phyloP scores from a whole-genome alignment of 257 asterid species.

The Solanum etuberosum region DNA sequence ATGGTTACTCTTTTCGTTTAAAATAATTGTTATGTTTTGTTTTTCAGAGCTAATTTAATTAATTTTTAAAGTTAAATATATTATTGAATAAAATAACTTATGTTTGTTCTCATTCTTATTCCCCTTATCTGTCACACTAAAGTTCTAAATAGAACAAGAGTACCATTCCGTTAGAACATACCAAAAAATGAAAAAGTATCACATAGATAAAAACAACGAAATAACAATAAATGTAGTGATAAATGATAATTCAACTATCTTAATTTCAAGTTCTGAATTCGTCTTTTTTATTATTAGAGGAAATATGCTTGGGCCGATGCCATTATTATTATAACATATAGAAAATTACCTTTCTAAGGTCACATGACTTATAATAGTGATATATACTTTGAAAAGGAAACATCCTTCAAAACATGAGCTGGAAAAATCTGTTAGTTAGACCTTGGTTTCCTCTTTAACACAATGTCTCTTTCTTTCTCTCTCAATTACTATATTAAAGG shows the following conservation, averaged over 20 bases:
- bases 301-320: background rate
- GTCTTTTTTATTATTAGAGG: background rate
- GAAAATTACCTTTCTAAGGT: background rate
- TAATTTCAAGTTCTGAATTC: background rate
- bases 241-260: background rate
- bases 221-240: background rate
- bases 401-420: slow-evolving; percentile 15
- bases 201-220: background rate
- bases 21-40: background rate
- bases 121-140: background rate
- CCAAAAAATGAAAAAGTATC: background rate
- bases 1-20: background rate
- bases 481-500: background rate
- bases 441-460: background rate
- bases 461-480: background rate
- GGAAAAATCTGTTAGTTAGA: slow-evolving; percentile 2
- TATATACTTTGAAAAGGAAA: background rate
- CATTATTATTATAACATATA: background rate
- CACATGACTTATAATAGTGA: background rate
- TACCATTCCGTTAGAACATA: background rate
- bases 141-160: background rate
- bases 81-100: background rate
- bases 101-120: background rate
- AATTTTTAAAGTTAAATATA: background rate
- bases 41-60: background rate